A percentile compares a stretch with the other conserved stretches of the same genome.
Evolutionary conservation across 805 yeast genomes (phyloP).

Genomic region (Candida sonorensis): DNA sequence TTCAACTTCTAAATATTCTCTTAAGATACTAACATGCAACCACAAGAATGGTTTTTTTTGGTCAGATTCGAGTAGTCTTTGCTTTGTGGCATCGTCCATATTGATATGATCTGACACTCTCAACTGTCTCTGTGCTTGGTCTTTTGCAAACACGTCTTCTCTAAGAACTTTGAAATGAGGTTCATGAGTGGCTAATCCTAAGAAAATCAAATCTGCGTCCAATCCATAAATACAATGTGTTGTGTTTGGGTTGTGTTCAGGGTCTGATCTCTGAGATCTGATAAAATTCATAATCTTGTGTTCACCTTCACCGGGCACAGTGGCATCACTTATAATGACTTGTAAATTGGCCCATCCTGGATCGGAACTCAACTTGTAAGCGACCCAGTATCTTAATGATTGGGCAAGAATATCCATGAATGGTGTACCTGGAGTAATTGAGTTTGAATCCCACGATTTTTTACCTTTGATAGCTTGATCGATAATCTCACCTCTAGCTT

Average conservation of each 20-base stretch:
- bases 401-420: constrained; percentile 88
- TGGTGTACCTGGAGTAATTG: constrained; percentile 98
- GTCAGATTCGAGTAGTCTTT: constrained; percentile 33
- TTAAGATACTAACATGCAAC: constrained; percentile 80
- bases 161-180: constrained; percentile 92
- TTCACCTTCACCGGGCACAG: constrained; percentile 99
- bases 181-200: constrained; percentile 95
- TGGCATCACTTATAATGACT: constrained; percentile 88
- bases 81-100: constrained; percentile 55
- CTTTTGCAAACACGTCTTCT: constrained; percentile 93
- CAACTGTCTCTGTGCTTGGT: constrained; percentile 37
- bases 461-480: constrained; percentile 70
- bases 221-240: constrained; percentile 95
- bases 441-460: constrained; percentile 90
- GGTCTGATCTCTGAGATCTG: constrained; percentile 81
- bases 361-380: constrained; percentile 78
- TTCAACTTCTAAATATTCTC: constrained; percentile 86
- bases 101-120: constrained; percentile 42
- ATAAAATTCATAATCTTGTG: constrained; percentile 97
- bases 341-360: constrained; percentile 92
- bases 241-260: constrained; percentile 86
- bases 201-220: constrained; percentile 95
- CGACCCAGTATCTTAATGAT: constrained; percentile 85
- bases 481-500: constrained; percentile 61
- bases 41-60: constrained; percentile 82